These are phyloP conservation scores for Pulchroboletus neoregius DNA, from an alignment of 1,284 basidiomycete genomes.

Conservation along the genomic window DNA sequence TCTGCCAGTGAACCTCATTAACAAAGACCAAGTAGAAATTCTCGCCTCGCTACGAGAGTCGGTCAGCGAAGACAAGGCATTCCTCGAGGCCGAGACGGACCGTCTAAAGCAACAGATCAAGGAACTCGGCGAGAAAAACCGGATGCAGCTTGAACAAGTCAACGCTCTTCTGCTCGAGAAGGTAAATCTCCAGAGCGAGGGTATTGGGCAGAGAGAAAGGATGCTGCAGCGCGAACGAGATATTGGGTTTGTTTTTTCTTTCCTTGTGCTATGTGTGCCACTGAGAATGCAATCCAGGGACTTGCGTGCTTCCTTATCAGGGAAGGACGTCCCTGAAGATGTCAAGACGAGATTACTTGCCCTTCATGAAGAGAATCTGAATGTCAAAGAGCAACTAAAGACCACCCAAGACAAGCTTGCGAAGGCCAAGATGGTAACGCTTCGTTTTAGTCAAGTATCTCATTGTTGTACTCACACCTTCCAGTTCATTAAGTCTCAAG, in stretches of 20 bases:
- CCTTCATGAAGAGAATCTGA: constrained; percentile 74
- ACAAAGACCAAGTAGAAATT: constrained; percentile 83
- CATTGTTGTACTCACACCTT: constrained; percentile 6
- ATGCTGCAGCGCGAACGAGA: constrained; percentile 79
- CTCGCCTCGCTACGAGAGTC: constrained; percentile 80
- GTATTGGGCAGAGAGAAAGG: constrained; percentile 79
- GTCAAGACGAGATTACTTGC: constrained; percentile 72
- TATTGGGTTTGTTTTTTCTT: constrained; percentile 55
- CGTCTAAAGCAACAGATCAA: constrained; percentile 66
- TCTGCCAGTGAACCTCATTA: constrained; percentile 69
- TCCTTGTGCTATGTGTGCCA: not conserved
- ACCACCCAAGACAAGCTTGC: constrained; percentile 72
- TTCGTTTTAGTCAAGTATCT: not conserved
- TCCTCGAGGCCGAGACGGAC: constrained; percentile 65
- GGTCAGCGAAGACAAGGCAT: constrained; percentile 82
- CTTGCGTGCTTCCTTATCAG: constrained; percentile 66
- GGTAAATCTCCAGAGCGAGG: constrained; percentile 83
- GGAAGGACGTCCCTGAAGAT: constrained; percentile 76
- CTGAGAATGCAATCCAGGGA: constrained; percentile 45
- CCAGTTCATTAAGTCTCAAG: constrained; percentile 90
- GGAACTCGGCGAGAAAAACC: constrained; percentile 77
- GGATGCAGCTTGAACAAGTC: constrained; percentile 90
- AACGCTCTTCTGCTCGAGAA: constrained; percentile 87
- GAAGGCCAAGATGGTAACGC: constrained; percentile 71
- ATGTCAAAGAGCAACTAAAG: constrained; percentile 69